Evolutionary conservation across 148 eudicot species (phyloP).

Genomic region (Cornus suecica): DNA sequence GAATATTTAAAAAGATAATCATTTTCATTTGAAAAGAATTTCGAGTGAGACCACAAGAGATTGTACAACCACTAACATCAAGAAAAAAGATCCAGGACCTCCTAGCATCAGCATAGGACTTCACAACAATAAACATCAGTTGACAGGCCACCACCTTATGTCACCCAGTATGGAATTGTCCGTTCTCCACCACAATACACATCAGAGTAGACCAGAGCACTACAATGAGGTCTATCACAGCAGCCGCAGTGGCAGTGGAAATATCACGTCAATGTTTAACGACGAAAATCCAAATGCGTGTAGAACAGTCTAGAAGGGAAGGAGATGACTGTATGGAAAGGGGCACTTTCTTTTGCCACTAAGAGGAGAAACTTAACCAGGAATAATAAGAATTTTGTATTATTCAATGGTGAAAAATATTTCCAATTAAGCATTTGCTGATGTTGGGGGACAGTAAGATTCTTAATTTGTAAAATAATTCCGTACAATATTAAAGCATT

Average conservation of each 20-base stretch:
- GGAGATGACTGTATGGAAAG: slow-evolving; percentile 5
- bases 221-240: slow-evolving; percentile 29
- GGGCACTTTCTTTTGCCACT: slow-evolving; percentile 15
- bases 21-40: no score
- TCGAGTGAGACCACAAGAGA: not conserved
- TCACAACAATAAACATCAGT: not conserved
- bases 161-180: slow-evolving; percentile 51
- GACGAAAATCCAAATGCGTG: slow-evolving; percentile 98
- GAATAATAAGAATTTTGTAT: slow-evolving; percentile 18
- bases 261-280: slow-evolving; percentile 67
- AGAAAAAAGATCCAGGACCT: no score
- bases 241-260: slow-evolving; percentile 40
- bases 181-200: slow-evolving; percentile 38
- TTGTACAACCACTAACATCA: no score
- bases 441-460: slow-evolving; percentile 42
- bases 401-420: slow-evolving; percentile 19
- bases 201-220: slow-evolving; percentile 34
- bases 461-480: slow-evolving; percentile 33
- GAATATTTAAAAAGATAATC: not conserved
- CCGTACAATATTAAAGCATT: not conserved
- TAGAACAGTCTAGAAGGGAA: slow-evolving; percentile 49
- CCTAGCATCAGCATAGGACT: not conserved
- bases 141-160: slow-evolving; percentile 52
- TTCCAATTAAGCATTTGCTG: slow-evolving; percentile 27
- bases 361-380: slow-evolving; percentile 20